Conservation (phyloP, 441 rosid genomes). For the Syzygium syzygioides region DNA sequence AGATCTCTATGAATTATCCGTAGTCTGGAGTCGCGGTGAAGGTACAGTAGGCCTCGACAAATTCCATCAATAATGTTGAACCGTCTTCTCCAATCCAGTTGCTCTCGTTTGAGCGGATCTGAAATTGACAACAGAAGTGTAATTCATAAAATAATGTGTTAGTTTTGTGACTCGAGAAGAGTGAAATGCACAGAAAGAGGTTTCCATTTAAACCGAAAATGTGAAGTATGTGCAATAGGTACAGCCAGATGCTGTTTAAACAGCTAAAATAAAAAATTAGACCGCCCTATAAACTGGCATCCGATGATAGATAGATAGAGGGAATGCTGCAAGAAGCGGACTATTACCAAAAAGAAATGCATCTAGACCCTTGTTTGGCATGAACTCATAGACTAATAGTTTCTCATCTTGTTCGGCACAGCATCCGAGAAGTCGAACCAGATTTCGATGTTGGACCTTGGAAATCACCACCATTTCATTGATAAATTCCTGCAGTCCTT, state of each 20-base stretch:
- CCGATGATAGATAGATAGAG: background rate
- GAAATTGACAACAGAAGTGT: background rate
- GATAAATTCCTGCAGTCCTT: slow-evolving; percentile 7
- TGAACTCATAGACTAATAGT: slow-evolving; percentile 6
- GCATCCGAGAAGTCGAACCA: slow-evolving; percentile 3
- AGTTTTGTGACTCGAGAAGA: background rate
- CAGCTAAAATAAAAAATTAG: background rate
- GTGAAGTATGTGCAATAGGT: background rate
- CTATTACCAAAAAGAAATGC: slow-evolving; percentile 5
- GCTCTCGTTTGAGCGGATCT: background rate
- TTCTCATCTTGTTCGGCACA: slow-evolving; percentile 3
- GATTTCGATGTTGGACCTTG: slow-evolving; percentile 13
- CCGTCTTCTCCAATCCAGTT: background rate
- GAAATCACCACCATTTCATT: slow-evolving; percentile 11
- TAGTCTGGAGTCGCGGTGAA: background rate
- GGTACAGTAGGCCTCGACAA: background rate
- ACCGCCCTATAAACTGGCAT: background rate
- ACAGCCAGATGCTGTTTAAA: background rate
- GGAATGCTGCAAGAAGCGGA: background rate
- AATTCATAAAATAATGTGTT: background rate
- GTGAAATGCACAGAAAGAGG: background rate
- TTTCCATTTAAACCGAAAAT: background rate
- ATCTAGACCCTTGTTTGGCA: slow-evolving; percentile 16
- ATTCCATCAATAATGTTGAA: slow-evolving; percentile 6
- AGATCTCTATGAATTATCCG: slow-evolving; percentile 4